Conservation (phyloP, 2,329 filamentous ascomycete genomes). For the Alternaria infectoria region DNA sequence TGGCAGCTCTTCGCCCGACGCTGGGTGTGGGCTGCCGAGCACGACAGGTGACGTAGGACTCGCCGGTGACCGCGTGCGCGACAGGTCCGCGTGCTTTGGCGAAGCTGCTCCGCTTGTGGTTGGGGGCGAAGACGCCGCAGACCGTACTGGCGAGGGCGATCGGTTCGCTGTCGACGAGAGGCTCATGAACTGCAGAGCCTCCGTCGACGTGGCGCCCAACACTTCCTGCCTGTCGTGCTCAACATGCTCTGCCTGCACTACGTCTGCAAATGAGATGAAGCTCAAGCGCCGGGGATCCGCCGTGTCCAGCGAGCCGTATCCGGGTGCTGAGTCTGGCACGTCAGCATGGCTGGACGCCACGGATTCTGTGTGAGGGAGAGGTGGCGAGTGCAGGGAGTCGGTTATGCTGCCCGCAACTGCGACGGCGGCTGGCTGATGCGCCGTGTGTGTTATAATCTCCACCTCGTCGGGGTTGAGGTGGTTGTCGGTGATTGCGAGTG, state of each 20-base stretch:
- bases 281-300: conserved; percentile 82
- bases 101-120: conserved; percentile 78
- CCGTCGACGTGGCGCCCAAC: conserved; percentile 43
- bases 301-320: conserved; percentile 78
- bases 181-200: conserved; percentile 73
- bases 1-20: conserved; percentile 72
- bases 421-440: conserved; percentile 78
- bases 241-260: conserved; percentile 84
- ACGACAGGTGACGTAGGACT: conserved; percentile 61
- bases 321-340: conserved; percentile 60
- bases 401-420: conserved; percentile 58
- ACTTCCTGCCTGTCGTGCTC: conserved; percentile 61
- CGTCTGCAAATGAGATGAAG: conserved; percentile 96
- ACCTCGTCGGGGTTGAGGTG: conserved; percentile 86
- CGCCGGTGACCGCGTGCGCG: conserved; percentile 63
- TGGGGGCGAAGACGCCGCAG: conserved; percentile 77
- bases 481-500: conserved; percentile 87
- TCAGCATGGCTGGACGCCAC: conserved; percentile 32
- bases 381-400: conserved; percentile 45
- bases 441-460: conserved; percentile 87
- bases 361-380: conserved; percentile 39
- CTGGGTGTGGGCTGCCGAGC: conserved; percentile 60
- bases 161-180: conserved; percentile 68
- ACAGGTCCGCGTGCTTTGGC: conserved; percentile 73
- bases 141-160: conserved; percentile 81